Evolutionary conservation across 306 rosid species (phyloP), one percentile per base, ranked within the genome.

Genomic region (Rosa lucieae): DNA sequence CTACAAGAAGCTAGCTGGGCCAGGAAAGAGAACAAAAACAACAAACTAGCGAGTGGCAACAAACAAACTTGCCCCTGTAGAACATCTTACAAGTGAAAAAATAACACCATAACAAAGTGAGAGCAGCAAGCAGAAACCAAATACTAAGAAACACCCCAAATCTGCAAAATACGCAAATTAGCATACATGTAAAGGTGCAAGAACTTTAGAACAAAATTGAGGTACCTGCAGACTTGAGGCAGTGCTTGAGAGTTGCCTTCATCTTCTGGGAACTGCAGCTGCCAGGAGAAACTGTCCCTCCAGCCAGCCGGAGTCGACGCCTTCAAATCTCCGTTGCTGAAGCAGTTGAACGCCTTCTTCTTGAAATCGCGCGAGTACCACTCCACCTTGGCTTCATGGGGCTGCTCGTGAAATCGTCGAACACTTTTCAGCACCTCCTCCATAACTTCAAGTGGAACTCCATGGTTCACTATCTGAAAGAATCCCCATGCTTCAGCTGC

Each of bases 391-490:
- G 12, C 52, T 66, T 88, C 91, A 70, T 46, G 78, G 0, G 89
- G 87, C 46, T 79, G 92, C 78, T 92, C 94, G 40, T 89, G 97
- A 55, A 77, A 82, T 8, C 67, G 26, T 43, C 78, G 70, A 87
- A 85, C 23, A 68, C 86, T 72, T 72, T 87, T 29, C 2, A 88
- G 35, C 65, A 81, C 69, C 2, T 79, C 73, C 59, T 77, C 84
- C 62, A 92, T 75, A 8, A 82, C 70, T 0, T 10, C 81, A 47
- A 6, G 18, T 58, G 91, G 80, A 12, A 89, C 8, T 10, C 85
- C 91, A 62, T 89, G 97, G 62, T 89, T 89, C 42, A 84, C 61
- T 2, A 89, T 84, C 80, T 89, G 92, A 66, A 92, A 88, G 79
- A 92, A 90, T 0, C 97, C 94, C 39, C 87, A 62, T 0, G 79